Base-by-base conservation (phyloP, 2,329 filamentous ascomycete species). In the Fusarium palustre region DNA sequence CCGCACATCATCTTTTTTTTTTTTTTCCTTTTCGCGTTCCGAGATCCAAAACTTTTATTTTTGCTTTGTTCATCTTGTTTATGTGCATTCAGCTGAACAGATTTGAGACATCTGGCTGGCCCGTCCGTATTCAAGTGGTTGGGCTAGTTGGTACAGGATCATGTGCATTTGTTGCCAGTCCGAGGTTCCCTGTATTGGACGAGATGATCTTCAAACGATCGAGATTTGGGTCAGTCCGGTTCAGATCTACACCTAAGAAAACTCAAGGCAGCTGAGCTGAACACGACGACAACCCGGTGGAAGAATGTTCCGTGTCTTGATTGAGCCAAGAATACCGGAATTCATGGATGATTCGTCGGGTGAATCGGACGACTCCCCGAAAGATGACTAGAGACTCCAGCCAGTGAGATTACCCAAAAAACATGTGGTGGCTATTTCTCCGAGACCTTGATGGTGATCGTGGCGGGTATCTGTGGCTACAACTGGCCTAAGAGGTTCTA, bases 31-130 rank as follows among this genome's bases (percentile, higher is more conserved):
- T 50, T 50, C 63, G 49, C 8, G 25, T 50, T 36, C 6, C 20
- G 15, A 33, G 36, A 25, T 30, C 22, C 7, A 50, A 39, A 30
- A 39, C 20, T 15, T 39, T 38, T 56, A 12, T n/a, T 13, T 43
- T 55, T 31, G 38, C 38, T 42, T 31, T 53, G 18, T 38, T 8
- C 54, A 33, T 13, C 33, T 36, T 61, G 59, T 39, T 38, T n/a
- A 33, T 39, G 11, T 39, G n/a, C 36, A 39, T 39, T 20, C 42
- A 55, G 56, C 46, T 67, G 53, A 47, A 33, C 8, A 39, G 24
- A 28, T 15, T 24, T 56, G 42, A 70, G 62, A 69, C 66, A 69
- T 50, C n/a, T 57, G 66, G 61, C 56, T 64, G 61, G 57, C 39
- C 42, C 24, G 53, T 39, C 52, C 45, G 50, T 41, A 45, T 25